phyloP scores from a whole-genome alignment of 441 rosid species.

The Rhodomyrtus psidioides region DNA sequence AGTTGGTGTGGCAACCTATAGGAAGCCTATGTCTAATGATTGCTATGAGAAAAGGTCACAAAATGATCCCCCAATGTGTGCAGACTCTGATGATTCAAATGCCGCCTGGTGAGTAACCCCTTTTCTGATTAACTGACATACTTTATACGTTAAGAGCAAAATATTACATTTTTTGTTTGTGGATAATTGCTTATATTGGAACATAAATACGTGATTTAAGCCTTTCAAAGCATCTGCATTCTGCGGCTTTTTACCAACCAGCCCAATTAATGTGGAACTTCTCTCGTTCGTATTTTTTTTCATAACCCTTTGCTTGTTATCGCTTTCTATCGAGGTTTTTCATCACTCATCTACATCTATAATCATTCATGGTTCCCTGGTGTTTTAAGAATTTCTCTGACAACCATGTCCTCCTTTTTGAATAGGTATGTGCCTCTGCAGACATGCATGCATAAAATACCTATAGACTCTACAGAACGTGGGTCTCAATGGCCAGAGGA shows the following conservation, averaged over 20 bases:
- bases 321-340: not conserved
- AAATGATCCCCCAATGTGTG: conserved; percentile 68
- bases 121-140: not conserved
- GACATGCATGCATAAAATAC: conserved; percentile 84
- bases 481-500: conserved; percentile 94
- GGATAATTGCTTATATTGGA: not conserved
- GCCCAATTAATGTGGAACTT: not conserved
- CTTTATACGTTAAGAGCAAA: not conserved
- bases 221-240: not conserved
- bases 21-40: conserved; percentile 67
- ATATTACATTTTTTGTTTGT: not conserved
- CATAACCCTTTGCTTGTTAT: not conserved
- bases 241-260: not conserved
- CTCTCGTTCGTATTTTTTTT: not conserved
- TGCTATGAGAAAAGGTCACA: conserved; percentile 66
- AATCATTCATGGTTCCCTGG: not conserved
- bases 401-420: conserved; percentile 1
- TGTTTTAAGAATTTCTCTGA: not conserved
- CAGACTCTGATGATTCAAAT: conserved; percentile 72
- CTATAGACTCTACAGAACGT: conserved; percentile 44
- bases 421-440: conserved; percentile 79
- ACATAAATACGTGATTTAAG: not conserved
- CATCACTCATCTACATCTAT: not conserved
- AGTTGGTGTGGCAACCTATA: conserved; percentile 72
- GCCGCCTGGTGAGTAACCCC: conserved; percentile 67